phyloP scores from a whole-genome alignment of 495 filamentous ascomycete genomes.

The Daldinia loculata region DNA sequence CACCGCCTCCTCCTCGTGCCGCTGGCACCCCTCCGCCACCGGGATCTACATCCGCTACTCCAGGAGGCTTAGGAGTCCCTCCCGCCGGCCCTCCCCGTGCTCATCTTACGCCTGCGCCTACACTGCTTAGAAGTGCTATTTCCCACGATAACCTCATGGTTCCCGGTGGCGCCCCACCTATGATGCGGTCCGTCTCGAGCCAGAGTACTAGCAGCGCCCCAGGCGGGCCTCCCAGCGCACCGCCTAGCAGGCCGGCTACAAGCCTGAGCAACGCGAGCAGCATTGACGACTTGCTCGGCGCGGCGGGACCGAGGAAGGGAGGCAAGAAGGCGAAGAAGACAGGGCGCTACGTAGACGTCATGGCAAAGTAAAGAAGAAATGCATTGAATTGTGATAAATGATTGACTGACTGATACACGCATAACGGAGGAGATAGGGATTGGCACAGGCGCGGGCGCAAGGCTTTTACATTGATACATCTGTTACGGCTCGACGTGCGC shows the following conservation, averaged over 20 bases:
- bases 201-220: constrained; percentile 48
- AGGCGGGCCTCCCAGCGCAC: constrained; percentile 49
- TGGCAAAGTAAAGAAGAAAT: constrained; percentile 64
- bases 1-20: constrained; percentile 61
- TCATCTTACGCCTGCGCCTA: constrained; percentile 40
- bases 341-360: constrained; percentile 89
- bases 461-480: not conserved
- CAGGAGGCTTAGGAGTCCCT: constrained; percentile 47
- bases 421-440: not conserved
- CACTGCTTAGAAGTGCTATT: constrained; percentile 35
- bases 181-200: constrained; percentile 55
- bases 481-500: constrained; percentile 2
- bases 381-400: not conserved
- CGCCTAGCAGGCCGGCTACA: constrained; percentile 66
- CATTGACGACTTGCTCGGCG: constrained; percentile 84
- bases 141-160: constrained; percentile 40
- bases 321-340: constrained; percentile 81
- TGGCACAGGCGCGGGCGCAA: constrained; percentile 7
- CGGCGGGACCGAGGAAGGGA: constrained; percentile 71
- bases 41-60: constrained; percentile 36
- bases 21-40: constrained; percentile 47
- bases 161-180: constrained; percentile 51
- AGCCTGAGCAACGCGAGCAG: constrained; percentile 81
- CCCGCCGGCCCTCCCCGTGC: constrained; percentile 48
- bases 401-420: not conserved